Percentiles rank a stretch among this genome's conserved stretches.
Evolutionary conservation across 1,284 basidiomycete genomes (phyloP).

Genomic region (Pterula multifida): DNA sequence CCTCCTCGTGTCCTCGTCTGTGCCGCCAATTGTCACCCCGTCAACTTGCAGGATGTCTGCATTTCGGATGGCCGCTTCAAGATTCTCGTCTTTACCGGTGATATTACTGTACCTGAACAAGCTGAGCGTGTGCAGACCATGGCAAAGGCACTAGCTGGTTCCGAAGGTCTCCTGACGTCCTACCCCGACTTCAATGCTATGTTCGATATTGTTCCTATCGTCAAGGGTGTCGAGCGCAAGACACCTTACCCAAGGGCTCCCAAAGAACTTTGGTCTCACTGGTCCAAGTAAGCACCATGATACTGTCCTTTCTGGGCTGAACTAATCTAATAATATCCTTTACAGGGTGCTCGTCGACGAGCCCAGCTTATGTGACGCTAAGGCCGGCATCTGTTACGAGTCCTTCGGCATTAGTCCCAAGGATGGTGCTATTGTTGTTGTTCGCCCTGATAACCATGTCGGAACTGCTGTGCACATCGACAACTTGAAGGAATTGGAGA

Average conservation of each 20-base stretch:
- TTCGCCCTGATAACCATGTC: conserved; percentile 69
- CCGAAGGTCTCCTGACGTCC: conserved; percentile 10
- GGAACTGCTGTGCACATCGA: conserved; percentile 44
- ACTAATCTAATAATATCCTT: neutral
- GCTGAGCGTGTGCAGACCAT: conserved; percentile 26
- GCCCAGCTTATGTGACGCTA: conserved; percentile 19
- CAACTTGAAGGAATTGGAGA: conserved; percentile 27
- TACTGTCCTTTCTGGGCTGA: neutral
- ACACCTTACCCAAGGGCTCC: conserved; percentile 36
- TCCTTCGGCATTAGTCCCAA: conserved; percentile 43
- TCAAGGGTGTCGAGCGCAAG: conserved; percentile 28
- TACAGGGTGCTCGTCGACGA: conserved; percentile 40
- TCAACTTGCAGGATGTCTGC: conserved; percentile 59
- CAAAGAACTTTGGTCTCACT: conserved; percentile 43
- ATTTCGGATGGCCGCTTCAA: conserved; percentile 66
- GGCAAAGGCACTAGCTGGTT: conserved; percentile 25
- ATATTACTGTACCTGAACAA: conserved; percentile 28
- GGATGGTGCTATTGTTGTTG: conserved; percentile 47
- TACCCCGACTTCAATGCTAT: conserved; percentile 18
- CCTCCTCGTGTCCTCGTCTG: conserved; percentile 48
- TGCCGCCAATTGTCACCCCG: conserved; percentile 48
- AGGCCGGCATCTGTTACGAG: conserved; percentile 35
- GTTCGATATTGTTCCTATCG: conserved; percentile 47
- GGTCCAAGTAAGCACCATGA: conserved; percentile 44
- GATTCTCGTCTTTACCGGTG: conserved; percentile 56